Evolutionary conservation across 768 basidiomycete species (phyloP).

Genomic region (Mrakia blollopis): DNA sequence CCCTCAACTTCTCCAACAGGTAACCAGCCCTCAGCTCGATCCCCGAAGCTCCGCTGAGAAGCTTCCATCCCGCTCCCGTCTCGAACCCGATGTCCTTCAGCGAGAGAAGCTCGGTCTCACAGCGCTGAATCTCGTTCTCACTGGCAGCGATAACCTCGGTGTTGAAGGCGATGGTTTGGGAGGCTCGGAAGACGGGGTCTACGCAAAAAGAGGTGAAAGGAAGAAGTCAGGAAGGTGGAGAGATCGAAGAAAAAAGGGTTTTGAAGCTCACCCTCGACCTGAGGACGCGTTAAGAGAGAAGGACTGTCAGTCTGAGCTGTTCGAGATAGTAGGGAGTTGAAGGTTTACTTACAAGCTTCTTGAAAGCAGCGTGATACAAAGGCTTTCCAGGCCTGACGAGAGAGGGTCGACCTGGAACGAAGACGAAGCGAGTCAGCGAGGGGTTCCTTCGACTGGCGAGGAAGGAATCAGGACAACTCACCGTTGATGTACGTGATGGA

Average conservation of each 20-base stretch:
- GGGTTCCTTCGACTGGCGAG: neutral
- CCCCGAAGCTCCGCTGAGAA: constrained; percentile 41
- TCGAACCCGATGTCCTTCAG: constrained; percentile 62
- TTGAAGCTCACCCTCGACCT: constrained; percentile 16
- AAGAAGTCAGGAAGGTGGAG: neutral
- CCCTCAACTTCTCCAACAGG: constrained; percentile 68
- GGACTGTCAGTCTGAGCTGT: constrained; percentile 25
- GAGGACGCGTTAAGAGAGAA: constrained; percentile 18
- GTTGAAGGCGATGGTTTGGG: constrained; percentile 75
- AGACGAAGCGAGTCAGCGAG: neutral
- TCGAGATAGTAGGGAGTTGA: neutral
- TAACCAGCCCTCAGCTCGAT: constrained; percentile 57
- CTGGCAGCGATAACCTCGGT: constrained; percentile 48
- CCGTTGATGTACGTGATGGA: constrained; percentile 71
- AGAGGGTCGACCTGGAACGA: constrained; percentile 65
- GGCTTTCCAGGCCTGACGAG: constrained; percentile 85
- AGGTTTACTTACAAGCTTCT: constrained; percentile 56
- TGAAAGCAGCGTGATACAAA: constrained; percentile 77
- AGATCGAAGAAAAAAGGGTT: neutral
- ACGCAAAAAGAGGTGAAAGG: neutral
- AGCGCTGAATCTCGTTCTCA: constrained; percentile 62
- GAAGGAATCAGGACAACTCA: constrained; percentile 38
- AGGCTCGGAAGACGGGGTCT: constrained; percentile 75
- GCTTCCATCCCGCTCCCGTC: constrained; percentile 25
- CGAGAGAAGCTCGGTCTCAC: constrained; percentile 68